Percentiles rank a stretch among this genome's conserved stretches.
These are phyloP conservation scores for Elsinoe batatas DNA, from an alignment of 2,329 filamentous ascomycete species.

Conservation along the genomic window DNA sequence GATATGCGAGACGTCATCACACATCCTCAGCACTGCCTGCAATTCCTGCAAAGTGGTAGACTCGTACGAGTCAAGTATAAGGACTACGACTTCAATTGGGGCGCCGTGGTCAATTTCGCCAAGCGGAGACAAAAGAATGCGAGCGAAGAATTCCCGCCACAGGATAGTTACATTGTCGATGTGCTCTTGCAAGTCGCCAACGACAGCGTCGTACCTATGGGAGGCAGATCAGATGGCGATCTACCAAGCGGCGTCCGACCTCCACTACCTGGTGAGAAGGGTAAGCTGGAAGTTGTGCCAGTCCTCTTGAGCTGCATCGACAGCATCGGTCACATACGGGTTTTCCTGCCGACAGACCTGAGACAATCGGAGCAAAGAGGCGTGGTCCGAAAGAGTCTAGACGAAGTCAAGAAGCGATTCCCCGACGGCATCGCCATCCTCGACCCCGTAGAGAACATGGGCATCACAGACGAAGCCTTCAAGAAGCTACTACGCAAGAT, in stretches of 20 bases:
- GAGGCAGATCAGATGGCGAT: slow-evolving; percentile 40
- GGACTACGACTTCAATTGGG: slow-evolving; percentile 86
- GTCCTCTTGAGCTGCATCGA: slow-evolving; percentile 79
- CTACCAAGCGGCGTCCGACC: slow-evolving; percentile 54
- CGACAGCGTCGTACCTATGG: slow-evolving; percentile 38
- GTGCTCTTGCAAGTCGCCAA: slow-evolving; percentile 60
- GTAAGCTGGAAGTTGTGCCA: slow-evolving; percentile 72
- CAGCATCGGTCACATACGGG: slow-evolving; percentile 69
- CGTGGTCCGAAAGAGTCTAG: slow-evolving; percentile 55
- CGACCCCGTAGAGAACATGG: slow-evolving; percentile 94
- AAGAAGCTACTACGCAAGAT: slow-evolving; percentile 91
- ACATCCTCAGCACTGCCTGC: slow-evolving; percentile 75
- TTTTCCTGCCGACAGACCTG: slow-evolving; percentile 73
- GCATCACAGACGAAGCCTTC: slow-evolving; percentile 83
- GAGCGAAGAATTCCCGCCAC: slow-evolving; percentile 57
- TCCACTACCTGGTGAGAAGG: slow-evolving; percentile 51
- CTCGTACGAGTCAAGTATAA: slow-evolving; percentile 75
- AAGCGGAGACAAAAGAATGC: slow-evolving; percentile 51
- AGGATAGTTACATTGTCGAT: slow-evolving; percentile 74
- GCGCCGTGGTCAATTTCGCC: slow-evolving; percentile 71
- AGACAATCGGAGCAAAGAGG: slow-evolving; percentile 59
- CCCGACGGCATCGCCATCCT: slow-evolving; percentile 82
- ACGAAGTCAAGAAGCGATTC: slow-evolving; percentile 77
- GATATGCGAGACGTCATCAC: slow-evolving; percentile 90
- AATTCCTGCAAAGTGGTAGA: slow-evolving; percentile 80